phyloP scores from a whole-genome alignment of 352 stramenopile species.

The Globisporangium heterothallicum region DNA sequence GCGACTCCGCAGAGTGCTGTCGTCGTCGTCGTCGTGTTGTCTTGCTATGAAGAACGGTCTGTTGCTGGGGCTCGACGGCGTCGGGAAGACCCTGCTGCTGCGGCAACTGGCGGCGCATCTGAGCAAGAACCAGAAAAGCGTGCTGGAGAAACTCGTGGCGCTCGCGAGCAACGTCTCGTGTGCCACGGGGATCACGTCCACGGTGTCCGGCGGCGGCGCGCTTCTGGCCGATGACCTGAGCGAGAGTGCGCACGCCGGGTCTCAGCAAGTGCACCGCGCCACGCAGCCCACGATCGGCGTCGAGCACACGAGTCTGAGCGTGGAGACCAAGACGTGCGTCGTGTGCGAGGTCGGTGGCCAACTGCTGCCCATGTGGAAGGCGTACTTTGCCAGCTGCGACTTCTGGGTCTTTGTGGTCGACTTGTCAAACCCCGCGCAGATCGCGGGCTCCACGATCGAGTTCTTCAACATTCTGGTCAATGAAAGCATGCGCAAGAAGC shows the following conservation, averaged over 20 bases:
- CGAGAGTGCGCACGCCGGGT: background rate
- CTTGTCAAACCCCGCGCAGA: conserved; percentile 41
- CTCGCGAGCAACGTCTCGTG: conserved; percentile 16
- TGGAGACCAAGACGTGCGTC: conserved; percentile 33
- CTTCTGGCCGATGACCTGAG: conserved; percentile 12
- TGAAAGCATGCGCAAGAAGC: conserved; percentile 48
- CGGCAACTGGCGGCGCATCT: conserved; percentile 49
- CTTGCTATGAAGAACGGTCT: conserved; percentile 59
- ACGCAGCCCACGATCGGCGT: conserved; percentile 64
- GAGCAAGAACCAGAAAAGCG: conserved; percentile 28
- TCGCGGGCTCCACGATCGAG: conserved; percentile 48
- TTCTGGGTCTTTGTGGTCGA: conserved; percentile 74
- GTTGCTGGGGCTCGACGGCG: conserved; percentile 58
- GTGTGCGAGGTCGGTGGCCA: conserved; percentile 62
- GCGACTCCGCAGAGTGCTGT: too few species aligned
- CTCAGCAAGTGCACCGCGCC: conserved; percentile 16
- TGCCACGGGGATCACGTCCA: conserved; percentile 6
- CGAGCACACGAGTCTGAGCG: conserved; percentile 45
- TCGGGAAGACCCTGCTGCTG: conserved; percentile 66
- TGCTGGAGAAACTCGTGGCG: conserved; percentile 35
- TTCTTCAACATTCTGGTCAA: conserved; percentile 56
- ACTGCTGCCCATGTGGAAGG: conserved; percentile 66
- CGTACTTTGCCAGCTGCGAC: conserved; percentile 58
- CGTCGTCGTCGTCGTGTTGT: too few species aligned
- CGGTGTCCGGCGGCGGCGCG: conserved; percentile 5